These are phyloP conservation scores for Fragilaria radians DNA, from an alignment of 108 stramenopile genomes.

Conservation along the genomic window DNA sequence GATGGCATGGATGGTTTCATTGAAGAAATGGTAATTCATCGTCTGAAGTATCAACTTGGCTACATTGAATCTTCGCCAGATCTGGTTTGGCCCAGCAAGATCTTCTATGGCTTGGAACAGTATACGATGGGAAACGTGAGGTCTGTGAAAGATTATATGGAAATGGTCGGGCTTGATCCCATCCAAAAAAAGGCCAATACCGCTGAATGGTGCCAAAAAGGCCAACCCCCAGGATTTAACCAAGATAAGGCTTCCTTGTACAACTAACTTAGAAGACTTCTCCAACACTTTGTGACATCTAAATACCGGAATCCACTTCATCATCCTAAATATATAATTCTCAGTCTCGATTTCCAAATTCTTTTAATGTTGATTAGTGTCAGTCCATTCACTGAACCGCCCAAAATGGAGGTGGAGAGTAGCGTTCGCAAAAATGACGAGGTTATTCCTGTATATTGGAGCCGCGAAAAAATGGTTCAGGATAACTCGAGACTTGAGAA, in stretches of 20 bases:
- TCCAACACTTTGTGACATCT: no score
- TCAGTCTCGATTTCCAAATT: no score
- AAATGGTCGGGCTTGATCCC: conserved; percentile 49
- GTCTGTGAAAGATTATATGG: conserved; percentile 46
- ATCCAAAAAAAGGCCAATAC: conserved; percentile 24
- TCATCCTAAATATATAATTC: no score
- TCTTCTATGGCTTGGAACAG: conserved; percentile 41
- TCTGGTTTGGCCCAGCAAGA: conserved; percentile 18
- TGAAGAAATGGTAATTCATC: conserved; percentile 36
- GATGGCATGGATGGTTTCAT: conserved; percentile 41
- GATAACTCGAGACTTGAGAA: no score
- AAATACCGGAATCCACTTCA: no score
- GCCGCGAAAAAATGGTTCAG: no score
- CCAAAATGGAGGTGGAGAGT: no score
- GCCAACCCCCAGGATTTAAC: background rate
- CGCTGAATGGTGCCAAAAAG: conserved; percentile 57
- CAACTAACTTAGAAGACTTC: no score
- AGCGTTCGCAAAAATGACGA: no score
- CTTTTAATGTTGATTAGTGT: no score
- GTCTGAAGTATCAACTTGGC: conserved; percentile 67
- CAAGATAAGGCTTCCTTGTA: background rate
- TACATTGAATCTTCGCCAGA: conserved; percentile 41
- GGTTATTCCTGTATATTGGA: no score
- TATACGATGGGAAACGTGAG: conserved; percentile 52
- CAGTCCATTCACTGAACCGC: no score